These are phyloP conservation scores for Caloboletus inedulis DNA, from an alignment of 1,284 basidiomycete genomes.

Conservation along the genomic window DNA sequence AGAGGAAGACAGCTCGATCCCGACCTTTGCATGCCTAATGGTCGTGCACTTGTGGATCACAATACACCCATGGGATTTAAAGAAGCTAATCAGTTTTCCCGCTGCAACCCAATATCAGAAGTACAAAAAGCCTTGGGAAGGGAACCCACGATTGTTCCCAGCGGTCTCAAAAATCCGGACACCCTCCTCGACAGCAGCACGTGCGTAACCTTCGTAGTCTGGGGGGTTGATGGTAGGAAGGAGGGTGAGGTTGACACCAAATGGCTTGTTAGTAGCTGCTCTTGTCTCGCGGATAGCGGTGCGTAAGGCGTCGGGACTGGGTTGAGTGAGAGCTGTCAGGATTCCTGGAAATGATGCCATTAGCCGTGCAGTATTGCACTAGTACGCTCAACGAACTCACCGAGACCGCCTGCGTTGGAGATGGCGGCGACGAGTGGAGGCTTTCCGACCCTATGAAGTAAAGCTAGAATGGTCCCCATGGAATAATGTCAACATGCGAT, in stretches of 20 bases:
- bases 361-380: neutral
- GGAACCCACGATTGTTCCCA: constrained; percentile 75
- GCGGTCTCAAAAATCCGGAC: constrained; percentile 91
- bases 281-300: constrained; percentile 80
- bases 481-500: constrained; percentile 9
- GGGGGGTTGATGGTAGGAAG: constrained; percentile 89
- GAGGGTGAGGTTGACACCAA: constrained; percentile 92
- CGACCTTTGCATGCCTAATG: constrained; percentile 79
- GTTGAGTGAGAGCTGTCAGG: constrained; percentile 86
- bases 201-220: constrained; percentile 82
- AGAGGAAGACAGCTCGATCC: constrained; percentile 5
- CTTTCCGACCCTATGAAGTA: constrained; percentile 63
- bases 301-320: constrained; percentile 80
- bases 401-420: constrained; percentile 84
- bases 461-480: constrained; percentile 5
- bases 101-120: constrained; percentile 41
- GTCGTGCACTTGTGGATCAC: constrained; percentile 93
- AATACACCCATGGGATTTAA: constrained; percentile 74
- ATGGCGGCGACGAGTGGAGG: constrained; percentile 77
- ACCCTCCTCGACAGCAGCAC: constrained; percentile 86
- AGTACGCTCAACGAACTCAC: constrained; percentile 36
- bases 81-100: constrained; percentile 74
- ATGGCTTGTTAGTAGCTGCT: constrained; percentile 67
- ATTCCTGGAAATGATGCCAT: constrained; percentile 48
- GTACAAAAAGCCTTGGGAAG: neutral